Evolutionary conservation across 176 grass and related monocot species (phyloP).

Genomic region (Phoenix roebelenii): DNA sequence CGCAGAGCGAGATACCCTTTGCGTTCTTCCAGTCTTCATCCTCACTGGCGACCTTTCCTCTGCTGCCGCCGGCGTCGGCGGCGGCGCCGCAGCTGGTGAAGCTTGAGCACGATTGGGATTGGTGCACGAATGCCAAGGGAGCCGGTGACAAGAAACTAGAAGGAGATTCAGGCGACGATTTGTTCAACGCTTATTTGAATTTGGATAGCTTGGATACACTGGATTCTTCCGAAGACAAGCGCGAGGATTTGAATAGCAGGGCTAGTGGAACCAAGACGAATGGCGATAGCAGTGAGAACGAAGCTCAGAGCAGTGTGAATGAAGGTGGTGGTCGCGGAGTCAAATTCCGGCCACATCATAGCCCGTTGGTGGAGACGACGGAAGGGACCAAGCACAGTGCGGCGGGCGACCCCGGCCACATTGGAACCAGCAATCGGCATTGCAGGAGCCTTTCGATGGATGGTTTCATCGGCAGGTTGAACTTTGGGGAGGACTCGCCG

Average conservation of each 20-base stretch:
- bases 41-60: background rate
- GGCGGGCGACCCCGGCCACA: slow-evolving; percentile 9
- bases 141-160: background rate
- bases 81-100: slow-evolving; percentile 1
- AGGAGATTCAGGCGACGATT: slow-evolving; percentile 34
- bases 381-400: slow-evolving; percentile 43
- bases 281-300: slow-evolving; percentile 94
- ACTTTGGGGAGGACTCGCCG: slow-evolving; percentile 29
- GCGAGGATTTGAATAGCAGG: slow-evolving; percentile 61
- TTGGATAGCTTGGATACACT: slow-evolving; percentile 71
- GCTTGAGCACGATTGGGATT: background rate
- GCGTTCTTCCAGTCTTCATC: background rate
- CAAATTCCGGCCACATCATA: slow-evolving; percentile 25
- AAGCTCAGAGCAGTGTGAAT: slow-evolving; percentile 58
- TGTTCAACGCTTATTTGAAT: slow-evolving; percentile 85
- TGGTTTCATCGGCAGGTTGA: slow-evolving; percentile 69
- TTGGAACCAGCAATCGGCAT: slow-evolving; percentile 18
- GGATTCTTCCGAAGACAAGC: slow-evolving; percentile 70
- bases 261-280: slow-evolving; percentile 74
- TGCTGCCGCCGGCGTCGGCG: no score
- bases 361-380: slow-evolving; percentile 22
- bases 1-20: slow-evolving; percentile 12
- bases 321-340: slow-evolving; percentile 26
- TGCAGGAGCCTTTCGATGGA: slow-evolving; percentile 81
- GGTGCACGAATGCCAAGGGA: slow-evolving; percentile 4